phyloP scores from a whole-genome alignment of 2,329 filamentous ascomycete genomes.

The Fusarium sp. region DNA sequence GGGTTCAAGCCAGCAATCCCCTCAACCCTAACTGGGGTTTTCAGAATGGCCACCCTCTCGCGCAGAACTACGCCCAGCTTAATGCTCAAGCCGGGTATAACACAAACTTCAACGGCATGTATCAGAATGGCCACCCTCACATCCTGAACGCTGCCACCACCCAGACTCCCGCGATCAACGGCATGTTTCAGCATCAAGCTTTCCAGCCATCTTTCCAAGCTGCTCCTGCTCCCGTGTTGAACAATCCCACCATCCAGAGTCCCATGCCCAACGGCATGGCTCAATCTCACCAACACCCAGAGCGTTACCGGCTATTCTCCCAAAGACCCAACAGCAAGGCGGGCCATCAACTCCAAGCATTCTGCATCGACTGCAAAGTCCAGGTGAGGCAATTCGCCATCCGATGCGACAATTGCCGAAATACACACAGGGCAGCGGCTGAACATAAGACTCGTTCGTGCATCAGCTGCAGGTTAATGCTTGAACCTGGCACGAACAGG shows the following conservation, averaged over 20 bases:
- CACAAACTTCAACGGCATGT: too few relatives aligned
- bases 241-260: too few relatives aligned
- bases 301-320: neutral
- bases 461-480: neutral
- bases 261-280: neutral
- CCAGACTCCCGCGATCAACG: neutral
- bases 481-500: neutral
- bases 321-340: neutral
- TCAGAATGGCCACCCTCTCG: neutral
- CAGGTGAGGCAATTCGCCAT: neutral
- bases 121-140: too few relatives aligned
- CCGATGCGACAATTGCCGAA: neutral
- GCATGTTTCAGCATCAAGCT: neutral
- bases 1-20: neutral
- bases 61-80: too few relatives aligned
- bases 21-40: neutral
- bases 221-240: neutral
- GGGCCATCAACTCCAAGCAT: neutral
- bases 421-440: accelerated
- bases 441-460: neutral
- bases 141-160: too few relatives aligned
- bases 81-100: too few relatives aligned
- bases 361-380: neutral
- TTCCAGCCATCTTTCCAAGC: neutral
- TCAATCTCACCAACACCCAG: neutral